These are phyloP conservation scores for Brachypodium distachyon DNA, from an alignment of 202 grass and related monocot species.

Conservation along the genomic window DNA sequence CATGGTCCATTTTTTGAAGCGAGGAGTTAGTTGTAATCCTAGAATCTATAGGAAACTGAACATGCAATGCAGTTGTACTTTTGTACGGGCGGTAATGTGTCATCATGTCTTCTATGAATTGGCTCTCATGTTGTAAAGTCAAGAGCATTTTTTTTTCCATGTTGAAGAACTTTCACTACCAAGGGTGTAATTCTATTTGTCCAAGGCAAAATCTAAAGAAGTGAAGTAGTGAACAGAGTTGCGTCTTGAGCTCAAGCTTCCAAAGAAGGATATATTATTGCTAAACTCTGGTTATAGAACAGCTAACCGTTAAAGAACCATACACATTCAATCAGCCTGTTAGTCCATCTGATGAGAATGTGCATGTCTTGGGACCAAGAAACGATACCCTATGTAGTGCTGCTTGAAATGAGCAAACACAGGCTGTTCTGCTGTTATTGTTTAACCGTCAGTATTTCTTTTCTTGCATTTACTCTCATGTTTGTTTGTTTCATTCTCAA, in stretches of 20 bases:
- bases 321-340: not conserved
- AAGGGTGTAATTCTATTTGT: not conserved
- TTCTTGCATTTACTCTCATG: not conserved
- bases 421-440: not conserved
- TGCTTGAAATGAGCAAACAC: not conserved
- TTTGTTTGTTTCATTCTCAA: constrained; percentile 2
- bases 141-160: not conserved
- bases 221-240: not conserved
- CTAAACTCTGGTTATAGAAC: not conserved
- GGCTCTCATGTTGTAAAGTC: not conserved
- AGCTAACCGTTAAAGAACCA: not conserved
- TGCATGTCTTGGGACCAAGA: not conserved
- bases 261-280: not conserved
- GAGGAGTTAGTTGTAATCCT: not conserved
- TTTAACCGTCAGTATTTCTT: not conserved
- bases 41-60: not conserved
- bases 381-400: not conserved
- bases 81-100: not conserved
- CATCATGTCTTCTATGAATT: not conserved
- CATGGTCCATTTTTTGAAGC: not conserved
- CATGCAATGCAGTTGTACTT: not conserved
- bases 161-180: not conserved
- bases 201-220: not conserved
- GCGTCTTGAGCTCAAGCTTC: not conserved
- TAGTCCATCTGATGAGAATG: not conserved